Conservation (phyloP, 805 yeast genomes). For the Sugiyamaella floridensis region DNA sequence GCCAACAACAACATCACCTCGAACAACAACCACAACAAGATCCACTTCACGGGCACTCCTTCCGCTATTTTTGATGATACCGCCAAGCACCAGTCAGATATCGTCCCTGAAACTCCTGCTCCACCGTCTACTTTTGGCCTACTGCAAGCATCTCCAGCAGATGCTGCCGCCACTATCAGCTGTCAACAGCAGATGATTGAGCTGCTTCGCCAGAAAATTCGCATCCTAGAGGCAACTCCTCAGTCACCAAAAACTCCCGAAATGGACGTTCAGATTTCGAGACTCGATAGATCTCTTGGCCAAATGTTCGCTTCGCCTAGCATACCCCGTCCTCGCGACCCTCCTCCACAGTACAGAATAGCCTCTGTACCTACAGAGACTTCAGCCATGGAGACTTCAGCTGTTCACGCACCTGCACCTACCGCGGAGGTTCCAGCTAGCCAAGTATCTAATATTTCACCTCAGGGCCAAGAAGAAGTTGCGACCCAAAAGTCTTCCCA, state of each 20-base stretch:
- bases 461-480: too few relatives aligned
- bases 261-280: background rate
- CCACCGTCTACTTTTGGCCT: background rate
- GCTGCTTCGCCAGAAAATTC: background rate
- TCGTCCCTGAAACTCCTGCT: background rate
- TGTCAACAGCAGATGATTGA: background rate
- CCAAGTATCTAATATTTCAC: too few relatives aligned
- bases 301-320: background rate
- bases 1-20: too few relatives aligned
- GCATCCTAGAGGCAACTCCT: background rate
- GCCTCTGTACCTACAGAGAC: too few relatives aligned
- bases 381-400: too few relatives aligned
- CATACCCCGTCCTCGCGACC: background rate
- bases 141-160: background rate
- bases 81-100: too few relatives aligned
- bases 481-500: too few relatives aligned
- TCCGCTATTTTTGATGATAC: too few relatives aligned
- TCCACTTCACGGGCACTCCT: too few relatives aligned
- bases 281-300: background rate
- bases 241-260: background rate
- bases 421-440: too few relatives aligned
- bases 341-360: background rate
- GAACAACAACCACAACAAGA: too few relatives aligned
- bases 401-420: too few relatives aligned
- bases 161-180: background rate